Evolutionary conservation across 805 yeast species (phyloP).

Genomic region (Hanseniaspora meyeri): DNA sequence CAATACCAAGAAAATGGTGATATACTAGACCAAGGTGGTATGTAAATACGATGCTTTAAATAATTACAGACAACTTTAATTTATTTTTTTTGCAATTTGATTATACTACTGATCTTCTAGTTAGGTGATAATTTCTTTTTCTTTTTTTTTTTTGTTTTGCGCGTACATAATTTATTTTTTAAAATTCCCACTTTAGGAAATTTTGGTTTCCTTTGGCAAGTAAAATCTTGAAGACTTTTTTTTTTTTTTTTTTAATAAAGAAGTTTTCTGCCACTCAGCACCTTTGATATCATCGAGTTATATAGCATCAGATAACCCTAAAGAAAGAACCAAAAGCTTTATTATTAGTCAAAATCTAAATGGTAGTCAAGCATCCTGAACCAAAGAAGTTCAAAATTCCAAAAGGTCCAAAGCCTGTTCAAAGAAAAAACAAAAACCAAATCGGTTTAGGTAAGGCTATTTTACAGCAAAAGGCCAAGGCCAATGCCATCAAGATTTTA

Average conservation of each 20-base stretch:
- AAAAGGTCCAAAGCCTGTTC: slow-evolving; percentile 84
- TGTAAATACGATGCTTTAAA: neutral
- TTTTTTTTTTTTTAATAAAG: slow-evolving; percentile 13
- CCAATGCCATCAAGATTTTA: slow-evolving; percentile 54
- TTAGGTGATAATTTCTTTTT: neutral
- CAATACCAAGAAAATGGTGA: slow-evolving; percentile 42
- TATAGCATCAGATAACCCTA: neutral
- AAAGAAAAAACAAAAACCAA: slow-evolving; percentile 67
- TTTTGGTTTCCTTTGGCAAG: neutral
- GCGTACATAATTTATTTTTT: neutral
- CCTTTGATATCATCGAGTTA: neutral
- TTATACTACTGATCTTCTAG: no score
- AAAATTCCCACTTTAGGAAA: neutral
- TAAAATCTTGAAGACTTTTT: slow-evolving; percentile 4
- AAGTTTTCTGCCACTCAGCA: neutral
- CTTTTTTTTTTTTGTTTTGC: neutral
- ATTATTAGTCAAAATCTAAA: slow-evolving; percentile 3
- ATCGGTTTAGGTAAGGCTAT: slow-evolving; percentile 80
- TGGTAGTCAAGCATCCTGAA: slow-evolving; percentile 34
- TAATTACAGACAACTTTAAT: no score
- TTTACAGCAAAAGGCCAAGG: slow-evolving; percentile 57
- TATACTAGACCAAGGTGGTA: neutral
- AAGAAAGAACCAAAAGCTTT: neutral
- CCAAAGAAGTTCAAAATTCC: slow-evolving; percentile 77
- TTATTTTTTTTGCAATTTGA: neutral